These are phyloP conservation scores for Zygosaccharomyces bisporus DNA, from an alignment of 805 yeast genomes.

Conservation along the genomic window DNA sequence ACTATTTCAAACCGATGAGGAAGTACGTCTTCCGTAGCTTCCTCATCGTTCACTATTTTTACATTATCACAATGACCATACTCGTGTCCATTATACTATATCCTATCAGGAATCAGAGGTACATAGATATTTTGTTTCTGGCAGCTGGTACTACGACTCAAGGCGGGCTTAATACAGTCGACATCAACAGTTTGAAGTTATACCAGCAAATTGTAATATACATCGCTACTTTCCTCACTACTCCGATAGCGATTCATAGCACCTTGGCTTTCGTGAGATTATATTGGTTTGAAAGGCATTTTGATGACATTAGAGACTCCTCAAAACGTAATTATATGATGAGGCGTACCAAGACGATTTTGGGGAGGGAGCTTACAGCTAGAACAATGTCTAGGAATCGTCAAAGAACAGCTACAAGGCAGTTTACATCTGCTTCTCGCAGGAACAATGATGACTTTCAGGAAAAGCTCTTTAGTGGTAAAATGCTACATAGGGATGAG, in stretches of 20 bases:
- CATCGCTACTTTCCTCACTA: conserved; percentile 58
- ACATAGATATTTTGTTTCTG: conserved; percentile 77
- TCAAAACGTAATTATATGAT: conserved; percentile 78
- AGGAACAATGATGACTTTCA: conserved; percentile 28
- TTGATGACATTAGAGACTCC: conserved; percentile 72
- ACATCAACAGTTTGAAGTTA: conserved; percentile 56
- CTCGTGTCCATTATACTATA: conserved; percentile 72
- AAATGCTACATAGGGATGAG: conserved; percentile 34
- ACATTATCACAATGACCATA: conserved; percentile 56
- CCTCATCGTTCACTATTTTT: conserved; percentile 66
- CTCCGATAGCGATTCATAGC: conserved; percentile 88
- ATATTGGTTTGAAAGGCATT: conserved; percentile 84
- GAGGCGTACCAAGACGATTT: conserved; percentile 57
- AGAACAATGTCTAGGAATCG: conserved; percentile 21
- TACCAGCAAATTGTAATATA: conserved; percentile 81
- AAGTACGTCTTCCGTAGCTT: conserved; percentile 43
- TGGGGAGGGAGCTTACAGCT: conserved; percentile 33
- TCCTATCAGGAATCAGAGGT: conserved; percentile 60
- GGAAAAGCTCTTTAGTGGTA: conserved; percentile 36
- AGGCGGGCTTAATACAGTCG: conserved; percentile 84
- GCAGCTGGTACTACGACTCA: conserved; percentile 79
- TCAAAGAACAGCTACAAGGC: conserved; percentile 9
- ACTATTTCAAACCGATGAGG: conserved; percentile 35
- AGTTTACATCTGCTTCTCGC: conserved; percentile 6
- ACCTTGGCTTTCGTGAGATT: conserved; percentile 70